A percentile compares a stretch with the other conserved stretches of the same genome.
phyloP scores from a whole-genome alignment of 1,284 basidiomycete genomes.

The Ustanciosporium gigantosporum region DNA sequence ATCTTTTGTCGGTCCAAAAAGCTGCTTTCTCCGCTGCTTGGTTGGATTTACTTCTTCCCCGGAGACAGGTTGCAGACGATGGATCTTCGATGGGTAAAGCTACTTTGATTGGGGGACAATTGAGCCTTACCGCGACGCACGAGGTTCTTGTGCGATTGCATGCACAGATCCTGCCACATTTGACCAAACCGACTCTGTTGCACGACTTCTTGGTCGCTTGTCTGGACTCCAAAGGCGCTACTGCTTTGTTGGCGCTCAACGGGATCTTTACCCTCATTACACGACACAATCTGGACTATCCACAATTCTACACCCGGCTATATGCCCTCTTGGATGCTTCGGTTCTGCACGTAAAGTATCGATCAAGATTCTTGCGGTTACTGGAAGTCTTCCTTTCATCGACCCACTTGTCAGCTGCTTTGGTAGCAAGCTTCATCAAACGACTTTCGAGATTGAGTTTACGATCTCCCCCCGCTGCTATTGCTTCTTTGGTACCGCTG shows the following conservation, averaged over 20 bases:
- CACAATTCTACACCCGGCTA: slow-evolving; percentile 90
- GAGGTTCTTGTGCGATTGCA: slow-evolving; percentile 80
- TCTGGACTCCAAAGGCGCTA: slow-evolving; percentile 71
- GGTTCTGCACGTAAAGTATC: slow-evolving; percentile 86
- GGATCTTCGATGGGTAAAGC: slow-evolving; percentile 7
- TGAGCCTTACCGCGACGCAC: slow-evolving; percentile 64
- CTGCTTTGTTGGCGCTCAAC: slow-evolving; percentile 89
- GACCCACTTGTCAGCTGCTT: slow-evolving; percentile 83
- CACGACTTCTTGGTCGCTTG: slow-evolving; percentile 93
- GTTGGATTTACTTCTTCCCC: slow-evolving; percentile 71
- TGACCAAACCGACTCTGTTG: slow-evolving; percentile 73
- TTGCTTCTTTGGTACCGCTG: slow-evolving; percentile 88
- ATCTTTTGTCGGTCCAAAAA: slow-evolving; percentile 73
- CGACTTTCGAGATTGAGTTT: slow-evolving; percentile 82
- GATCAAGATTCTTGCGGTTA: slow-evolving; percentile 91
- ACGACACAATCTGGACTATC: slow-evolving; percentile 93
- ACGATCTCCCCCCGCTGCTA: slow-evolving; percentile 82
- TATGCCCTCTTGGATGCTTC: slow-evolving; percentile 78
- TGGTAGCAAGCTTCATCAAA: slow-evolving; percentile 93
- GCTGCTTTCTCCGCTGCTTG: slow-evolving; percentile 78
- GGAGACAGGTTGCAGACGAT: slow-evolving; percentile 8
- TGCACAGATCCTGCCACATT: slow-evolving; percentile 78
- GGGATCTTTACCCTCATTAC: slow-evolving; percentile 88
- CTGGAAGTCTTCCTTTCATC: slow-evolving; percentile 87
- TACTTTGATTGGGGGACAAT: slow-evolving; percentile 62